Percentiles rank a stretch among this genome's conserved stretches.
Conservation (phyloP, 202 grass and related monocot species). For the Alloteropsis angusta region DNA sequence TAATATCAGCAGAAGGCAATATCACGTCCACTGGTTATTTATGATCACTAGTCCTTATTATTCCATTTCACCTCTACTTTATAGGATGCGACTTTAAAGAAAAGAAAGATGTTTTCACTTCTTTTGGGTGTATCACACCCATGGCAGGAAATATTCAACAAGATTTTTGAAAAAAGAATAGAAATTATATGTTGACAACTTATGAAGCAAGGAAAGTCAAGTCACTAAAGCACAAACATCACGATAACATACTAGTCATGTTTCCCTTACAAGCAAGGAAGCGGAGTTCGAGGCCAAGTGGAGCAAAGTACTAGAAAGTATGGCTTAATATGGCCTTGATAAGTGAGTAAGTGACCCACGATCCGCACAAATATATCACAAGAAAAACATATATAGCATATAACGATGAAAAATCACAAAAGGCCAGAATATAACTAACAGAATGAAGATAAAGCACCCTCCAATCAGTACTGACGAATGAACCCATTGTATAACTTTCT, state of each 20-base stretch:
- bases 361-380: neutral
- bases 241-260: neutral
- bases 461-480: neutral
- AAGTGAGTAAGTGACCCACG: too few relatives aligned
- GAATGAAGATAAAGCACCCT: neutral
- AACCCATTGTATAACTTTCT: neutral
- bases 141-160: neutral
- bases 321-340: neutral
- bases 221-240: neutral
- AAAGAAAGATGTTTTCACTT: neutral
- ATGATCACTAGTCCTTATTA: neutral
- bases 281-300: neutral
- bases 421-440: neutral
- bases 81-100: neutral
- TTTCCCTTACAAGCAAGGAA: neutral
- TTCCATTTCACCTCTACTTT: neutral
- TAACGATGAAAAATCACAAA: constrained; percentile 6
- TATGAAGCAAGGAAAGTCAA: neutral
- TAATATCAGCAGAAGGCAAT: neutral
- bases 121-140: neutral
- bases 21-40: neutral
- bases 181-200: neutral
- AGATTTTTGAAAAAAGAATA: neutral
- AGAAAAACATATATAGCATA: neutral
- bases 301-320: neutral